phyloP scores from a whole-genome alignment of 768 basidiomycete species.

The Pisolithus tinctorius region DNA sequence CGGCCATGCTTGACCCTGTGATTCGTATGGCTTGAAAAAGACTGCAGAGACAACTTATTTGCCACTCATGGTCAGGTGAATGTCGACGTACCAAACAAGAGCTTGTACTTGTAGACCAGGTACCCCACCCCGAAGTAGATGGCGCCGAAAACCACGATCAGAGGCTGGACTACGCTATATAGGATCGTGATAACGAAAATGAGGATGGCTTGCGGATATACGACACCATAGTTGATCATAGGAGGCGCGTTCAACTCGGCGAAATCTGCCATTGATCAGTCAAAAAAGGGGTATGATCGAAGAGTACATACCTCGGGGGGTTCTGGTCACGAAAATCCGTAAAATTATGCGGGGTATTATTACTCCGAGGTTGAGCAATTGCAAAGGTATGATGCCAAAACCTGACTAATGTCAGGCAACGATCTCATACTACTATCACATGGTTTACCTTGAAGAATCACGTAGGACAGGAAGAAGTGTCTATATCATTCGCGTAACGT shows the following conservation, averaged over 20 bases:
- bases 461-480: slow-evolving; percentile 81
- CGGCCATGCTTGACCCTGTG: slow-evolving; percentile 96
- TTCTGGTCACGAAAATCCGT: slow-evolving; percentile 74
- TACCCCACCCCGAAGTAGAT: slow-evolving; percentile 96
- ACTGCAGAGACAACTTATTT: slow-evolving; percentile 40
- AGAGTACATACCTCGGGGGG: slow-evolving; percentile 69
- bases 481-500: slow-evolving; percentile 25
- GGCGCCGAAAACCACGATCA: slow-evolving; percentile 92
- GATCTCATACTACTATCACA: background rate
- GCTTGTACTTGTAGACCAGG: slow-evolving; percentile 96
- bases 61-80: background rate
- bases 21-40: slow-evolving; percentile 98
- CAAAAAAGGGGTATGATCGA: background rate
- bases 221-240: slow-evolving; percentile 95
- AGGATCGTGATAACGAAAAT: slow-evolving; percentile 93
- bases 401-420: slow-evolving; percentile 35
- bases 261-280: slow-evolving; percentile 53
- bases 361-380: slow-evolving; percentile 87
- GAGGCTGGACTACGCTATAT: slow-evolving; percentile 93
- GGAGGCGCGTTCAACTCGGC: slow-evolving; percentile 97
- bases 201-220: slow-evolving; percentile 95
- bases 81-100: slow-evolving; percentile 72
- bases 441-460: slow-evolving; percentile 67
- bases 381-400: slow-evolving; percentile 91
- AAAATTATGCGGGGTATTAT: slow-evolving; percentile 73